Base-by-base conservation (phyloP, 495 filamentous ascomycete species). In the Aspergillus heteromorphus region DNA sequence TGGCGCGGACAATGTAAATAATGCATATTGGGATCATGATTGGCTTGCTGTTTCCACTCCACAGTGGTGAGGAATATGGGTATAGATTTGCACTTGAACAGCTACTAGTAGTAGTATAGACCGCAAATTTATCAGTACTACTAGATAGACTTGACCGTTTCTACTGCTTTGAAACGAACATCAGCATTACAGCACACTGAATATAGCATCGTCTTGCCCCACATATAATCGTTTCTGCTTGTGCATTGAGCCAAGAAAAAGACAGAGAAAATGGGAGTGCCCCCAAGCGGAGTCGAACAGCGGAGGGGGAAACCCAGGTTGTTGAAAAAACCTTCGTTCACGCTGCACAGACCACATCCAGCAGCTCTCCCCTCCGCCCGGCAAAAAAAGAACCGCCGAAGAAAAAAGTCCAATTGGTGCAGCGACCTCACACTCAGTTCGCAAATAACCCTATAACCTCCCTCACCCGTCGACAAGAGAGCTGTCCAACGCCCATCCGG, bases 321-420 rank as follows among this genome's bases (percentile, higher is more conserved):
- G 18, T 19, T 41, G 14, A 16, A 41, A 2, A 18, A 5, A n/a
- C 38, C 2, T 21, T 5, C 49, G 45, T 27, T 36, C 10, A n/a
- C 17, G 4, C 18, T 27, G 65, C 67, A 70, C 67, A 54, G 65
- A 60, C 65, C 67, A 65, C 43, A 62, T 56, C 67, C 55, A 55
- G 65, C 62, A n/a, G n/a, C 57, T 54, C 31, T 30, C 4, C 14
- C 40, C 57, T 58, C 70, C 70, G 70, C 70, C 72, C 71, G 72
- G 71, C 72, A 75, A 56, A 69, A 72, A 66, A 57, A 40, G 40
- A 56, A 27, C 18, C 16, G 20, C 49, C 38, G 29, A 40, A 60
- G 69, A 71, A 75, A 74, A 73, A 71, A 65, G 67, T 73, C 69
- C 65, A 49, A 63, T 56, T 49, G 23, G 23, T 27, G 50, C 30